Conservation (phyloP, 208 protist genomes). For the Histomonas meleagridis region DNA sequence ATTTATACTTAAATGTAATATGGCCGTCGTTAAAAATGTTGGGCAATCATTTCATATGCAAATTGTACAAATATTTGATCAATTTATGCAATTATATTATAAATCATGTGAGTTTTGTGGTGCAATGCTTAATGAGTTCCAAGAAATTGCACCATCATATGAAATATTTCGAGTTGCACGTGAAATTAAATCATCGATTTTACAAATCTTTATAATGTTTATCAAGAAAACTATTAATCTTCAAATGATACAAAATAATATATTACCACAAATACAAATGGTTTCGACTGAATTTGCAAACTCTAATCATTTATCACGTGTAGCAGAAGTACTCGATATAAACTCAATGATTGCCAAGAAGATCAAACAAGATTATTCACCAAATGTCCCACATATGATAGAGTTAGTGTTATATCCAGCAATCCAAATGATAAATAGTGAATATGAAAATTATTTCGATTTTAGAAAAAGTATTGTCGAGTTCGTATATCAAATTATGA, state of each 20-base stretch:
- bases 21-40: not conserved
- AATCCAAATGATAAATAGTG: not conserved
- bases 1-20: not conserved
- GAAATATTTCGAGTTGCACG: not conserved
- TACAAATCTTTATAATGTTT: not conserved
- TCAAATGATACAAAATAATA: not conserved
- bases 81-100: not conserved
- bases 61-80: not conserved
- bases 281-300: not conserved
- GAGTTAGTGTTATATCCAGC: not conserved
- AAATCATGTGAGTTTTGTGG: not conserved
- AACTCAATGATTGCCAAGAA: not conserved
- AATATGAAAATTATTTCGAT: not conserved
- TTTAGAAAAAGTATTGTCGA: not conserved
- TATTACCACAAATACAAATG: not conserved
- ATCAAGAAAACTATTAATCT: not conserved
- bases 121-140: not conserved
- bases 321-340: not conserved
- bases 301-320: not conserved
- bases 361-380: not conserved
- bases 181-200: not conserved
- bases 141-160: not conserved
- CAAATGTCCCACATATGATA: not conserved
- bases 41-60: not conserved
- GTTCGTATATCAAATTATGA: not conserved